These are phyloP conservation scores for Venturiaceae sp. DNA, from an alignment of 2,329 filamentous ascomycete genomes.

Conservation along the genomic window DNA sequence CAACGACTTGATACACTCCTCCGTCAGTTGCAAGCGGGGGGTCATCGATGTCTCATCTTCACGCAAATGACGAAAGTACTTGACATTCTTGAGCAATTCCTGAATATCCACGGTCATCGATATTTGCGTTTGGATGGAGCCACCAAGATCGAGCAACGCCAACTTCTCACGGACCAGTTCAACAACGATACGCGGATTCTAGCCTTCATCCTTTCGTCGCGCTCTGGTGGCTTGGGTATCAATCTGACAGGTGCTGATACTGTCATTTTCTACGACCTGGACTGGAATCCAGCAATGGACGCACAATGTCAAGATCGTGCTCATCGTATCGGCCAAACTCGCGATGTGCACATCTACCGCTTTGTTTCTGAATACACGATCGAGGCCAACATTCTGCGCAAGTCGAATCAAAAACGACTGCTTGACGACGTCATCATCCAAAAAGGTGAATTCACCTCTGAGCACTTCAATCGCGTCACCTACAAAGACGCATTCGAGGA, in stretches of 20 bases:
- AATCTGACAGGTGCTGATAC: conserved; percentile 95
- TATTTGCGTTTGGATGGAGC: conserved; percentile 95
- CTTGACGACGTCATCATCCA: conserved; percentile 97
- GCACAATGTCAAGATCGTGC: conserved; percentile 97
- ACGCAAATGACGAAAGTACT: conserved; percentile 99
- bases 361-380: conserved; percentile 60
- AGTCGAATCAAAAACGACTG: conserved; percentile 95
- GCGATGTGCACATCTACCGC: conserved; percentile 94
- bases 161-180: conserved; percentile 92
- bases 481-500: conserved; percentile 57
- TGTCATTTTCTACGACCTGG: conserved; percentile 97
- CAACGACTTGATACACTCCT: conserved; percentile 81
- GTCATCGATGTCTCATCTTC: conserved; percentile 93
- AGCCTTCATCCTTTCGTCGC: conserved; percentile 89
- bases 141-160: conserved; percentile 90
- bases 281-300: conserved; percentile 99
- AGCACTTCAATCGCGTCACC: conserved; percentile 75
- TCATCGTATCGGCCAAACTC: conserved; percentile 93
- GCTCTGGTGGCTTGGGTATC: conserved; percentile 89
- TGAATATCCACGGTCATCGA: conserved; percentile 95
- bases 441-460: conserved; percentile 94
- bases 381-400: conserved; percentile 93
- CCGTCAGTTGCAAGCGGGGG: conserved; percentile 75
- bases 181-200: conserved; percentile 89
- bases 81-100: conserved; percentile 92